Base-by-base conservation (phyloP, 768 basidiomycete species). In the Leucosporidium creatinivorum region DNA sequence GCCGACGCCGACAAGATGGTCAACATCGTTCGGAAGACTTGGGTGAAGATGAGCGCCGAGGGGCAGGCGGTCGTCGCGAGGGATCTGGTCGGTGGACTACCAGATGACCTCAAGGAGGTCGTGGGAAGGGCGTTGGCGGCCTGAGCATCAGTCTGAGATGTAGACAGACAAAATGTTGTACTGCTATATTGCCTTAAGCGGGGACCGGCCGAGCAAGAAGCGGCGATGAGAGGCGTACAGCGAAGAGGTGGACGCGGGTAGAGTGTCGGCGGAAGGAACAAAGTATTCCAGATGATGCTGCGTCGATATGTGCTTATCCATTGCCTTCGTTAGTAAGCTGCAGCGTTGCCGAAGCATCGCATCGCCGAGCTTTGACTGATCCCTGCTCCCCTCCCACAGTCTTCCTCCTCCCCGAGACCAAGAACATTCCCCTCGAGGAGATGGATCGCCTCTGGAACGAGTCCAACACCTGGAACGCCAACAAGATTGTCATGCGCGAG, bases 351-450 rank as follows among this genome's bases (percentile, higher is more conserved):
- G n/a, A n/a, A n/a, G n/a, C n/a, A n/a, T n/a, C n/a, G n/a, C 33
- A 36, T 36, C 33, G 33, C 12, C 33, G 33, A 36, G 33, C 33
- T 36, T 12, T 5, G 6, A 12, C 33, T 36, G 33, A 36, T 12
- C 12, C 33, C 33, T 44, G 33, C 4, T 33, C 10, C 33, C 33
- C 39, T 17, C 39, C 3, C 6, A 44, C 39, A 44, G 61, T 62
- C 52, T 61, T 62, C 36, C 51, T 69, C 36, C 59, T 69, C 1
- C 68, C 68, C 26, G 68, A 69, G 63, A 69, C 68, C 19, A 69
- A 62, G 68, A 47, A 49, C 48, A 48, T 69, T 28, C 68, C 68
- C 19, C 63, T 69, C 31, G 68, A 69, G 50, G 68, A 69, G 60
- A 69, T 69, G 68, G 69, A 70, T 55, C 69, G 69, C 26, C 62